Evolutionary conservation across 768 basidiomycete species (phyloP), one percentile per base, ranked within the genome.

Genomic region (Tubosaeta sp.): DNA sequence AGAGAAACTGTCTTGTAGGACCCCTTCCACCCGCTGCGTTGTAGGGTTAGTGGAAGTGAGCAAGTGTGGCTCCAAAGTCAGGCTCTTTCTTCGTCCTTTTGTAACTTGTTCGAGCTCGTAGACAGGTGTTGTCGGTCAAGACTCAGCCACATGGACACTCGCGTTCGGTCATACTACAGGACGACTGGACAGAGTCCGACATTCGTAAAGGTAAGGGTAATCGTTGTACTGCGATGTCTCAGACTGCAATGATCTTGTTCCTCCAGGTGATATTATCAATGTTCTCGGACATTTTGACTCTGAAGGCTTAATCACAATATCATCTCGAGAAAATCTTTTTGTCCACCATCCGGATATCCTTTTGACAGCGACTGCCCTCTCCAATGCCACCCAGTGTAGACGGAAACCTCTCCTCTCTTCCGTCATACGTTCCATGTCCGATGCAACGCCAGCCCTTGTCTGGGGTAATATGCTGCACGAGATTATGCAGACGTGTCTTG

Each of bases 381-480:
- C 93, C 3, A 87, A 82, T 48, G 83, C 93, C 0, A 76, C 88
- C 1, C 82, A 86, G 59, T 99, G 96, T 66, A 70, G 81, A 19
- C 85, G 96, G 10, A 90, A 87, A 68, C 90, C 95, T 0, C 74
- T 98, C n/a, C 72, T 99, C 27, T 82, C 81, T 36, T 71, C 74
- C 38, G 73, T 86, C 46, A 69, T 86, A 38, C 82, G 79, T 34
- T 78, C 82, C 0, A 71, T 76, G 0, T 80, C 77, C 6, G 83
- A 85, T 53, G 69, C 71, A 13, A 81, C 84, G 0, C 84, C 87
- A 2, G 75, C 85, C 6, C 74, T 90, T 11, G 75, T 95, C 0
- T 97, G 93, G 83, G 96, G 96, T 32, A 96, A 87, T 59, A 83
- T 98, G 69, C 77, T 96, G 6, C 96, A 99, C 60, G 86, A 92